Percentiles rank a stretch among this genome's conserved stretches.
phyloP scores from a whole-genome alignment of 805 yeast species.

The Komagataella populi region DNA sequence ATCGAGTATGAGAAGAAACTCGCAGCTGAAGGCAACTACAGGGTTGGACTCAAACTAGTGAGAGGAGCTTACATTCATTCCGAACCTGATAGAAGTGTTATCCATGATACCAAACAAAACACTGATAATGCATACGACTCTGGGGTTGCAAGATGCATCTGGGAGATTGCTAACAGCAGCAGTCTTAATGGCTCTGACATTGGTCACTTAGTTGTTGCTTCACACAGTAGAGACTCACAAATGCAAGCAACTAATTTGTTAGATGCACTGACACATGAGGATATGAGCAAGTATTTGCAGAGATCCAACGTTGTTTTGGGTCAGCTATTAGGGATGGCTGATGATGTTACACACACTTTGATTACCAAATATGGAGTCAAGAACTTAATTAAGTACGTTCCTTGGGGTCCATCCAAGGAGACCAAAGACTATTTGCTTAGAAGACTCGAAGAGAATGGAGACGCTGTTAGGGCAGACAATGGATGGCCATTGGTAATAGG shows the following conservation, averaged over 20 bases:
- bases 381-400: slow-evolving; percentile 85
- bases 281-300: slow-evolving; percentile 10
- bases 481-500: slow-evolving; percentile 64
- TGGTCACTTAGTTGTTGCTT: slow-evolving; percentile 80
- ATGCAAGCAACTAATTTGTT: slow-evolving; percentile 52
- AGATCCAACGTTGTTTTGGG: slow-evolving; percentile 67
- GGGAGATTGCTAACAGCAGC: slow-evolving; percentile 31
- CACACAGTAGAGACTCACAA: slow-evolving; percentile 78
- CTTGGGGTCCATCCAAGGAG: slow-evolving; percentile 96
- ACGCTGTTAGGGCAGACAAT: slow-evolving; percentile 75
- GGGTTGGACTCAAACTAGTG: slow-evolving; percentile 78
- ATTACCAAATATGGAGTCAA: slow-evolving; percentile 48
- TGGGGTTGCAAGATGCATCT: slow-evolving; percentile 51
- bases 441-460: slow-evolving; percentile 92
- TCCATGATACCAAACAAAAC: slow-evolving; percentile 61
- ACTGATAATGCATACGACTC: slow-evolving; percentile 71
- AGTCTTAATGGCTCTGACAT: slow-evolving; percentile 28
- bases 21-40: slow-evolving; percentile 49
- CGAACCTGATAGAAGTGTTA: slow-evolving; percentile 62
- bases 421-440: slow-evolving; percentile 82
- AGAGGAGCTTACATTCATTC: slow-evolving; percentile 94
- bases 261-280: slow-evolving; percentile 7
- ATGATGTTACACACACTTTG: slow-evolving; percentile 68
- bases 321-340: slow-evolving; percentile 93
- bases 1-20: slow-evolving; percentile 48